These are phyloP conservation scores for Gentiana macrophylla DNA, from an alignment of 257 asterid genomes.

Conservation along the genomic window DNA sequence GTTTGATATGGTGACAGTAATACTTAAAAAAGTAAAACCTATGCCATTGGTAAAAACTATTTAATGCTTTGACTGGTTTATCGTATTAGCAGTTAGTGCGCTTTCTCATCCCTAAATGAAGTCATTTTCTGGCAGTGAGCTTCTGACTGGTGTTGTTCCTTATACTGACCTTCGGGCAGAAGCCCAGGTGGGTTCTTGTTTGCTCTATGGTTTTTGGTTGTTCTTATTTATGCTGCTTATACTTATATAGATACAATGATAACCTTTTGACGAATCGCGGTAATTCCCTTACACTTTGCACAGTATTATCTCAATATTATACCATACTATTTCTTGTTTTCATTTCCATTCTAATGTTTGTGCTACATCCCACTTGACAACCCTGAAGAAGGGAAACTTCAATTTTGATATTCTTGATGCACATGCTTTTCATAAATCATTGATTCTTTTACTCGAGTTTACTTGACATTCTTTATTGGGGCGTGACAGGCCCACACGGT, in stretches of 20 bases:
- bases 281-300: too few species aligned
- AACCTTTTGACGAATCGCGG: neutral
- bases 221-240: neutral
- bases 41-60: too few species aligned
- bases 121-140: conserved; percentile 53
- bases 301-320: too few species aligned
- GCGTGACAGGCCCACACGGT: conserved; percentile 84
- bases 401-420: too few species aligned
- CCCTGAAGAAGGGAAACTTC: neutral
- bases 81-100: too few species aligned
- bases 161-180: conserved; percentile 97
- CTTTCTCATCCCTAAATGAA: neutral
- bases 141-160: conserved; percentile 89
- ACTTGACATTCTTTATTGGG: neutral
- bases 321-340: too few species aligned
- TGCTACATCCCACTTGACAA: neutral
- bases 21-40: too few species aligned
- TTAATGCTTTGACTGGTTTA: too few species aligned
- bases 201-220: conserved; percentile 4
- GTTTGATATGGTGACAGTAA: too few species aligned
- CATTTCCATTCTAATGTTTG: too few species aligned
- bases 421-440: too few species aligned
- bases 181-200: conserved; percentile 51
- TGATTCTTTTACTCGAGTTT: too few species aligned
- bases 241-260: neutral